Evolutionary conservation across 1,284 basidiomycete genomes (phyloP).

Genomic region (Laetiporus sulphureus): DNA sequence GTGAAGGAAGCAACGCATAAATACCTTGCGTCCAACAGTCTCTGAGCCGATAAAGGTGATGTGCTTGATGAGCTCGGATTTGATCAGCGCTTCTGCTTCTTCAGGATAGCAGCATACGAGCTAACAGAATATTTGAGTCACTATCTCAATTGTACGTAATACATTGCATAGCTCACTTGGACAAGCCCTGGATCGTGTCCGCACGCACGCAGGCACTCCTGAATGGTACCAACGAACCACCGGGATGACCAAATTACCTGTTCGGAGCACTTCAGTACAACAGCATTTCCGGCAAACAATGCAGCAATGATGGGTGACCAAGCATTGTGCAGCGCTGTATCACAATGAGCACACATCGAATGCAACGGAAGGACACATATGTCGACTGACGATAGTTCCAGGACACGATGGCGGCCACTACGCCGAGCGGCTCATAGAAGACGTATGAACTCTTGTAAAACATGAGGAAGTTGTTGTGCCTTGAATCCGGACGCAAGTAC

Average conservation of each 20-base stretch:
- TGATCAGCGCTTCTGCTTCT: conserved; percentile 78
- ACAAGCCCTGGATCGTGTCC: conserved; percentile 80
- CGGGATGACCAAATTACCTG: conserved; percentile 84
- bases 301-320: conserved; percentile 90
- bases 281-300: conserved; percentile 85
- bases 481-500: conserved; percentile 63
- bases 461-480: conserved; percentile 71
- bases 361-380: conserved; percentile 24
- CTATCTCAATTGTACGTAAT: background rate
- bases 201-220: conserved; percentile 67
- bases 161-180: conserved; percentile 42
- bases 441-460: conserved; percentile 84
- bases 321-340: conserved; percentile 81
- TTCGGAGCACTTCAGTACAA: conserved; percentile 92
- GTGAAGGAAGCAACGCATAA: background rate
- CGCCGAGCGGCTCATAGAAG: conserved; percentile 89
- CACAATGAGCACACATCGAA: background rate
- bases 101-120: conserved; percentile 87
- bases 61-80: conserved; percentile 73
- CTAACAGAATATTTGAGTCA: conserved; percentile 22
- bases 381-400: conserved; percentile 98
- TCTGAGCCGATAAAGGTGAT: conserved; percentile 94
- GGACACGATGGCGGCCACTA: conserved; percentile 88
- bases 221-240: conserved; percentile 78
- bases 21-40: conserved; percentile 76